Base-by-base conservation (phyloP, 2,329 filamentous ascomycete species). In the Calycina marina region DNA sequence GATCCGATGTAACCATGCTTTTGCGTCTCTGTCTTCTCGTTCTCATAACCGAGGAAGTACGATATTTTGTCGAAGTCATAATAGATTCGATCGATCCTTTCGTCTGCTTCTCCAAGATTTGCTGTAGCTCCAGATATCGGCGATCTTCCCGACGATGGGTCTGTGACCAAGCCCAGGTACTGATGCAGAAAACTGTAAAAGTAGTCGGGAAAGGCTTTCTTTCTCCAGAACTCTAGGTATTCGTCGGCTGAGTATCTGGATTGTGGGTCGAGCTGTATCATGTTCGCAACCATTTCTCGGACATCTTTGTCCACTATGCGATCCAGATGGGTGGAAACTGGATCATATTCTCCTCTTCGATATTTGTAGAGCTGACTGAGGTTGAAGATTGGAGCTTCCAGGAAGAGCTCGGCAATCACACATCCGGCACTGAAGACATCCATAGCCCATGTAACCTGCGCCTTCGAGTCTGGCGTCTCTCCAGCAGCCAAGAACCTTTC, bases 181-280 rank as follows among this genome's bases (percentile, higher is more conserved):
- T 94, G 86, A 52, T 98, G 90, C 18, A 98, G 64, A 51, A 98
- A 96, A 51, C 74, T 92, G 62, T 94, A 96, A 49, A 98, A 98
- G 57, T 98, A 98, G 36, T 82, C 73, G 0, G 90, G 92, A 41
- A 98, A 98, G 3, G 88, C 83, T 51, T 88, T 94, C 28, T 72
- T 72, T 48, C 84, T 82, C 74, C 83, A 96, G 48, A 93, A 88
- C 14, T 85, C 78, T 6, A 98, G 63, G 44, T 94, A 96, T 49
- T 96, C 83, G 36, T 94, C 85, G 2, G 90, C 88, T 12, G 84
- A 85, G 54, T 93, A 93, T 43, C 90, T 72, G 45, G 83, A 83
- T 55, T 93, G 78, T 0, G 92, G 88, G 43, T 96, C 82, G 5
- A 94, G 63, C 52, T 93, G 82, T 40, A 98, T 92, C 90, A 98